Base-by-base conservation (phyloP, 164 flowering plant genomes). In the Litsea cubeba region DNA sequence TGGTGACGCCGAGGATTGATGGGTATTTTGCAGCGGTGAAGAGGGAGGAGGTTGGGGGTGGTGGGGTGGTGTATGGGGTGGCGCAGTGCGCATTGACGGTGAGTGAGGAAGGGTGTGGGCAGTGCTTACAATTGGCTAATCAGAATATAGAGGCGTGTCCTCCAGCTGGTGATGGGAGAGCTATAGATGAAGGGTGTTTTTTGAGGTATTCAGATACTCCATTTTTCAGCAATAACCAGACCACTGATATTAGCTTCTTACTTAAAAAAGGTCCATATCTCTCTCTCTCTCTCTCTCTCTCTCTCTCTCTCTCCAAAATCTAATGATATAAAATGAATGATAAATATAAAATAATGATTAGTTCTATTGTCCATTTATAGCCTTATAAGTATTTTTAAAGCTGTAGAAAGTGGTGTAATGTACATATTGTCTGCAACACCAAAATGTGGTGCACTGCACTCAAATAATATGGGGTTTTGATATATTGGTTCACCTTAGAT, bases 141-240 rank as follows among this genome's bases (percentile, higher is more conserved):
- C 28, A 1, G 3, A 87, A 83, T 66, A 76, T 84, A 22, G 35
- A 75, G 25, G 46, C 57, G 20, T 89, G 91, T 70, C 71, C 72
- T n/a, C 88, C 88, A 12, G 65, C 68, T 58, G 24, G 80, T 1
- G 79, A 80, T 14, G 91, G 85, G 4, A 76, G 88, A 68, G 87
- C 88, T n/a, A 30, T 85, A 22, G 85, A 87, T 79, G 84, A 82
- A 0, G 91, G 87, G 12, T 89, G 93, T 62, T 89, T 88, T 50
- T 1, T 89, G n/a, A 76, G 93, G 73, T 89, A 85, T 70, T 89
- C 93, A 0, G 77, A 69, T 17, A 71, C 77, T 0, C 62, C 87
- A 0, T 87, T 85, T 75, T 85, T 86, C 51, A 49, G 78, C 10
- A 82, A 73, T 50, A 80, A 84, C 62, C 86, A 86, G 64, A 85